phyloP scores from a whole-genome alignment of 192 early-diverging fungal species.

The Rhizoclosmatium sp. region DNA sequence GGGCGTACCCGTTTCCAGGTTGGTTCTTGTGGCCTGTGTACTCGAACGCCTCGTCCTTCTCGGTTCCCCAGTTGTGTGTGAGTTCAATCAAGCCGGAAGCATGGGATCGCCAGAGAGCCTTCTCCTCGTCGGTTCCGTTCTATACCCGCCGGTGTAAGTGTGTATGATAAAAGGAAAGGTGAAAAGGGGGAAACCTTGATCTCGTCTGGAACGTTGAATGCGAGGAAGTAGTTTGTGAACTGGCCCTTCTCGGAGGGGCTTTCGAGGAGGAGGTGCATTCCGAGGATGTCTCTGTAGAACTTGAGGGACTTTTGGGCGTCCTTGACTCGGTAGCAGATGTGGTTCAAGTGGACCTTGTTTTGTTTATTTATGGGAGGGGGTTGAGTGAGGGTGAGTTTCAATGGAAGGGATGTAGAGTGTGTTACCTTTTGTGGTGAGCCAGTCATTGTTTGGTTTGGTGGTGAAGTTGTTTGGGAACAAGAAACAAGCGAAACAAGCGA shows the following conservation, averaged over 20 bases:
- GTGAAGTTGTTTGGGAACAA: background rate
- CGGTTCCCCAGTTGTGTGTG: conserved; percentile 35
- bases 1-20: conserved; percentile 29
- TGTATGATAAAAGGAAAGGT: background rate
- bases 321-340: conserved; percentile 23
- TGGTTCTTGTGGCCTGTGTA: conserved; percentile 30
- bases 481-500: conserved; percentile 6
- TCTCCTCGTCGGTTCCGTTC: conserved; percentile 22
- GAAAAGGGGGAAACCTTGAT: background rate
- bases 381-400: background rate
- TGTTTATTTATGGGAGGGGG: background rate
- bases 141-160: background rate
- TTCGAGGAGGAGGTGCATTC: conserved; percentile 13
- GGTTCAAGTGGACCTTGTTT: conserved; percentile 23
- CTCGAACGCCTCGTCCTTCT: conserved; percentile 5
- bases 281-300: conserved; percentile 33
- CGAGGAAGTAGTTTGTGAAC: conserved; percentile 36
- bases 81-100: conserved; percentile 24
- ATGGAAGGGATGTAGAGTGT: background rate
- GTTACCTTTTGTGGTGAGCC: background rate
- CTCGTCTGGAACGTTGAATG: conserved; percentile 33
- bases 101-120: conserved; percentile 6
- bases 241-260: conserved; percentile 4
- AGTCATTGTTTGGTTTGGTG: background rate
- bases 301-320: conserved; percentile 3